These are phyloP conservation scores for Nephelium lappaceum DNA, from an alignment of 345 rosid genomes.

Conservation along the genomic window DNA sequence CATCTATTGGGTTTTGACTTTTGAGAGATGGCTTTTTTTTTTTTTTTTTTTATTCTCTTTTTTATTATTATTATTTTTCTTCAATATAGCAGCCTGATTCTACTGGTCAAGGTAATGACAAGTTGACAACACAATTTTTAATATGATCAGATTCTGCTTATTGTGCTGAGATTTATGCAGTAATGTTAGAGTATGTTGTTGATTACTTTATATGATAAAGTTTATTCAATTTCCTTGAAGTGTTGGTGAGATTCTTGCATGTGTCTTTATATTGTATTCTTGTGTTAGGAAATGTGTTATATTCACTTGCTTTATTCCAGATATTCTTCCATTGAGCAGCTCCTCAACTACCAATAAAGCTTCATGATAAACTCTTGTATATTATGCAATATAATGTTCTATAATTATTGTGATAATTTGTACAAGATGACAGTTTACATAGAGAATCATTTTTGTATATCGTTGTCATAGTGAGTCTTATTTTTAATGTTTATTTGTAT, in stretches of 20 bases:
- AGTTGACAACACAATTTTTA: background rate
- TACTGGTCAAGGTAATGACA: background rate
- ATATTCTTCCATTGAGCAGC: constrained; percentile 1
- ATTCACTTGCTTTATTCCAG: background rate
- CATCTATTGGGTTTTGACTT: background rate
- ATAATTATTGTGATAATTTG: no score
- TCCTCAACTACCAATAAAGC: background rate
- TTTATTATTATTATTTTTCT: background rate
- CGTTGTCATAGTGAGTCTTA: background rate
- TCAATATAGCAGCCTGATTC: background rate
- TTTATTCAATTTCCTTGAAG: background rate
- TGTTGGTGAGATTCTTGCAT: background rate
- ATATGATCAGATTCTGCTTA: background rate
- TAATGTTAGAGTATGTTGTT: background rate
- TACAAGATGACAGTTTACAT: no score
- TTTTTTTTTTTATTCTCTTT: no score
- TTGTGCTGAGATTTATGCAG: background rate
- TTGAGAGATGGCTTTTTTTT: background rate
- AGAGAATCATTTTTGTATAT: background rate
- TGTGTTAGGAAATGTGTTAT: background rate
- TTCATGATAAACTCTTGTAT: background rate
- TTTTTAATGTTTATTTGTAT: background rate
- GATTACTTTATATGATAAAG: constrained; percentile 7
- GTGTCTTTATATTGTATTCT: background rate
- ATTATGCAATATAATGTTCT: background rate